These are phyloP conservation scores for Penicillium sclerotigenum DNA, from an alignment of 2,329 filamentous ascomycete species.

Conservation along the genomic window DNA sequence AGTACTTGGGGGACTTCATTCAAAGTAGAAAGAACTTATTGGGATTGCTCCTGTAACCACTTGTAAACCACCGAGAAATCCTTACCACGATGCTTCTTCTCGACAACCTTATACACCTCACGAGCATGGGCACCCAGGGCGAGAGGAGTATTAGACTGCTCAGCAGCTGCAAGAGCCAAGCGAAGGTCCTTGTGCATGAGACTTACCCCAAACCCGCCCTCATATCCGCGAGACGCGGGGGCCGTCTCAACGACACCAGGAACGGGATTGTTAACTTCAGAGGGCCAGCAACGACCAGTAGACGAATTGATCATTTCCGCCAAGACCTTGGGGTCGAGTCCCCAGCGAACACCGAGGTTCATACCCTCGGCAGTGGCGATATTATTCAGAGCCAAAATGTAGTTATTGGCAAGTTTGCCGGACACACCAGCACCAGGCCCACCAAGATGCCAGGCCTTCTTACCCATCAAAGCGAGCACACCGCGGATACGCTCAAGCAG, in stretches of 20 bases:
- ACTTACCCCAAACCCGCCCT: slow-evolving; percentile 71
- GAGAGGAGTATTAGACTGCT: slow-evolving; percentile 63
- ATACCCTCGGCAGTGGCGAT: slow-evolving; percentile 67
- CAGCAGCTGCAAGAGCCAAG: slow-evolving; percentile 69
- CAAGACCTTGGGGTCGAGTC: slow-evolving; percentile 63
- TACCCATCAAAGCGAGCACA: slow-evolving; percentile 77
- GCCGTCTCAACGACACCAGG: slow-evolving; percentile 74
- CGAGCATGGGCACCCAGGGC: slow-evolving; percentile 62
- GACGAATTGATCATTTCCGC: slow-evolving; percentile 87
- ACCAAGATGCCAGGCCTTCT: slow-evolving; percentile 80
- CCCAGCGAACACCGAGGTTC: slow-evolving; percentile 63
- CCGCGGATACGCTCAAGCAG: slow-evolving; percentile 64
- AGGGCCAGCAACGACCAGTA: slow-evolving; percentile 94
- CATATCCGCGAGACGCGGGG: slow-evolving; percentile 72
- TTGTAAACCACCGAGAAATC: slow-evolving; percentile 82
- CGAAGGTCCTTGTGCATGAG: slow-evolving; percentile 79
- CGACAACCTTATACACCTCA: slow-evolving; percentile 66
- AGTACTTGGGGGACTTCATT: not conserved
- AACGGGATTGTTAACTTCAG: slow-evolving; percentile 92
- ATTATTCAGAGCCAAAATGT: slow-evolving; percentile 90
- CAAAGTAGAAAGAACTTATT: slow-evolving; percentile 8
- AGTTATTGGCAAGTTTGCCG: slow-evolving; percentile 96
- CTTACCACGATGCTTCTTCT: slow-evolving; percentile 62
- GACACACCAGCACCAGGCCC: slow-evolving; percentile 79
- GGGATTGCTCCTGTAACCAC: slow-evolving; percentile 52